Evolutionary conservation across 2,329 filamentous ascomycete genomes (phyloP).

Genomic region (Aureobasidium mangrovei): DNA sequence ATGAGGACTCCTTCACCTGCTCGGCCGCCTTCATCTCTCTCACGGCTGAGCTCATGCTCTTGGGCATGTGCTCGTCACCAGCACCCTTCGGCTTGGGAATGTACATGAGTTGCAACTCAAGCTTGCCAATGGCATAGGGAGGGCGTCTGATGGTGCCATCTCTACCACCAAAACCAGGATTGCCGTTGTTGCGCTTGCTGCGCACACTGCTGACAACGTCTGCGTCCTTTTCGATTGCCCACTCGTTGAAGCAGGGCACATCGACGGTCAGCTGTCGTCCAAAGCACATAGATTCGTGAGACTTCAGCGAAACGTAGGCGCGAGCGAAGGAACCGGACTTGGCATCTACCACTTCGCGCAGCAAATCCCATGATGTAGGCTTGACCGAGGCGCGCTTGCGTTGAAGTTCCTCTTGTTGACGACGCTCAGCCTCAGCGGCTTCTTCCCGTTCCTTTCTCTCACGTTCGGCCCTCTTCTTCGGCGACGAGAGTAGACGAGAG

Average conservation of each 20-base stretch:
- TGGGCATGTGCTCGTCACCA: slow-evolving; percentile 93
- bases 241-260: slow-evolving; percentile 95
- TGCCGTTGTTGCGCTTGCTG: slow-evolving; percentile 59
- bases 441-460: slow-evolving; percentile 78
- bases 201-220: slow-evolving; percentile 76
- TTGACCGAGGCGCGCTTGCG: slow-evolving; percentile 51
- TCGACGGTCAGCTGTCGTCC: slow-evolving; percentile 82
- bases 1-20: slow-evolving; percentile 61
- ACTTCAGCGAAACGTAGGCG: slow-evolving; percentile 86
- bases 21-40: slow-evolving; percentile 88
- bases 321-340: slow-evolving; percentile 91
- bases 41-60: slow-evolving; percentile 97
- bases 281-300: slow-evolving; percentile 81
- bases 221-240: slow-evolving; percentile 75
- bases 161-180: slow-evolving; percentile 42
- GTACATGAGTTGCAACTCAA: slow-evolving; percentile 88
- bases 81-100: slow-evolving; percentile 83
- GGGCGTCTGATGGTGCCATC: slow-evolving; percentile 66
- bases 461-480: slow-evolving; percentile 92
- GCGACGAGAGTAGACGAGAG: slow-evolving; percentile 84
- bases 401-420: slow-evolving; percentile 24
- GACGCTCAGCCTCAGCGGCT: slow-evolving; percentile 51
- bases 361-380: slow-evolving; percentile 73
- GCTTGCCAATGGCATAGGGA: slow-evolving; percentile 93
- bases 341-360: slow-evolving; percentile 73